A percentile compares a stretch with the other conserved stretches of the same genome.
Conservation (phyloP, 1,284 basidiomycete species). For the Mycena citricolor region DNA sequence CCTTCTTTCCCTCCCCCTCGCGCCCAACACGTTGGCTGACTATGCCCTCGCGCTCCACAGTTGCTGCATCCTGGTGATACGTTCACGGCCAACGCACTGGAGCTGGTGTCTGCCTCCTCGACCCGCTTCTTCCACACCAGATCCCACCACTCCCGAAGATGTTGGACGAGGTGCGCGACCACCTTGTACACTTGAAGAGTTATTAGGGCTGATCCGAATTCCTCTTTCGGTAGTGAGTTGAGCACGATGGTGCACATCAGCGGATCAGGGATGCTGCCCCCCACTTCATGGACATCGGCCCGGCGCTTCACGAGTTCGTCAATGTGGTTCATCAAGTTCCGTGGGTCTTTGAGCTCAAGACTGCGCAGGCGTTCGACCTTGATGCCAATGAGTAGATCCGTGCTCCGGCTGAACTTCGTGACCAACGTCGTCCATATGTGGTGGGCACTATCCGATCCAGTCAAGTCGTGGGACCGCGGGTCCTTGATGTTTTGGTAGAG, state of each 20-base stretch:
- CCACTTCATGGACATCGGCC: not conserved
- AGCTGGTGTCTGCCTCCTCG: not conserved
- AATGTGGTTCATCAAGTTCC: constrained; percentile 2
- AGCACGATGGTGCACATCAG: constrained; percentile 10
- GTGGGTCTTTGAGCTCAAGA: not conserved
- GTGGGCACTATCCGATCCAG: not conserved
- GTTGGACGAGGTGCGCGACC: not conserved
- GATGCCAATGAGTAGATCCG: not conserved
- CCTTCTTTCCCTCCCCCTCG: constrained; percentile 12
- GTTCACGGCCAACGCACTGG: constrained; percentile 1
- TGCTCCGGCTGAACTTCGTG: constrained; percentile 1
- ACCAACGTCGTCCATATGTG: not conserved
- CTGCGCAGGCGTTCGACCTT: not conserved
- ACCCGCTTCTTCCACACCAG: not conserved
- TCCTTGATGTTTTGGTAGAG: constrained; percentile 13
- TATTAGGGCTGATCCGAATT: constrained; percentile 1
- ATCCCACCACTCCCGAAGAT: constrained; percentile 1
- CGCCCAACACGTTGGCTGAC: constrained; percentile 5
- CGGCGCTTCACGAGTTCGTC: not conserved
- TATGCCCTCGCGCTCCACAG: too few relatives aligned
- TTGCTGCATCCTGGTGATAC: too few relatives aligned
- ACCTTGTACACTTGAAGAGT: not conserved
- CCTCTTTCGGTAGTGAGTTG: constrained; percentile 1
- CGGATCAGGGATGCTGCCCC: not conserved
- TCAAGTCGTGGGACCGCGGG: constrained; percentile 5